Percentiles rank a stretch among this genome's conserved stretches.
phyloP scores from a whole-genome alignment of 1,284 basidiomycete species.

The Sanghuangporus sanghuang region DNA sequence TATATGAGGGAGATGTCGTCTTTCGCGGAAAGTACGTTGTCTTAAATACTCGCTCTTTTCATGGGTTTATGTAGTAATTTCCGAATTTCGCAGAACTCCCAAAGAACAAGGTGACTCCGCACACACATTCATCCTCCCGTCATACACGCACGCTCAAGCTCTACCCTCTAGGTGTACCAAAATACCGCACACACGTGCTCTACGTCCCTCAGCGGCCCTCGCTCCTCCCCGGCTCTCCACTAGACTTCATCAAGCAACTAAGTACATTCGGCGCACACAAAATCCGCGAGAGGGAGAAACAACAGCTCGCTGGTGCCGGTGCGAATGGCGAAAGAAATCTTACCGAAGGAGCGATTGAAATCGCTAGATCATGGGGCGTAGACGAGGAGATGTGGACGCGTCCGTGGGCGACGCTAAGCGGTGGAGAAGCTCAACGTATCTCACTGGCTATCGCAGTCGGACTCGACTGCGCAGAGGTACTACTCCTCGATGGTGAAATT shows the following conservation, averaged over 20 bases:
- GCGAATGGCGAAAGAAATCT: background rate
- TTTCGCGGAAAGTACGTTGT: constrained; percentile 58
- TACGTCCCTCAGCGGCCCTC: constrained; percentile 86
- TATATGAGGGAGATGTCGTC: constrained; percentile 63
- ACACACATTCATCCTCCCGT: background rate
- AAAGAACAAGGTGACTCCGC: constrained; percentile 44
- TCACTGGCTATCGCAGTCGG: constrained; percentile 71
- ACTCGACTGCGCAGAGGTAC: constrained; percentile 67
- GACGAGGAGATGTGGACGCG: constrained; percentile 68
- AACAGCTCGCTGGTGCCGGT: background rate
- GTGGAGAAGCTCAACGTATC: constrained; percentile 81
- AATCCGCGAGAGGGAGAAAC: constrained; percentile 16
- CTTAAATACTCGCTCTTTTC: constrained; percentile 13
- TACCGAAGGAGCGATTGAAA: constrained; percentile 33
- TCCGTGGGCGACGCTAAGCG: constrained; percentile 73
- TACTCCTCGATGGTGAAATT: constrained; percentile 77
- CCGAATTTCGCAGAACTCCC: constrained; percentile 38
- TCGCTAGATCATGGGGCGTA: constrained; percentile 68
- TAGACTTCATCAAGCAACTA: constrained; percentile 61
- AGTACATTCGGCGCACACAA: constrained; percentile 51
- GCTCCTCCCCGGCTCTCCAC: constrained; percentile 74
- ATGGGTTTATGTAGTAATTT: background rate
- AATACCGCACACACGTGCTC: constrained; percentile 69
- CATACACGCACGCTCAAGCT: background rate
- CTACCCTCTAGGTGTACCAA: constrained; percentile 54